Evolutionary conservation across 2,329 filamentous ascomycete genomes (phyloP).

Genomic region (Botryosphaeria dothidea): DNA sequence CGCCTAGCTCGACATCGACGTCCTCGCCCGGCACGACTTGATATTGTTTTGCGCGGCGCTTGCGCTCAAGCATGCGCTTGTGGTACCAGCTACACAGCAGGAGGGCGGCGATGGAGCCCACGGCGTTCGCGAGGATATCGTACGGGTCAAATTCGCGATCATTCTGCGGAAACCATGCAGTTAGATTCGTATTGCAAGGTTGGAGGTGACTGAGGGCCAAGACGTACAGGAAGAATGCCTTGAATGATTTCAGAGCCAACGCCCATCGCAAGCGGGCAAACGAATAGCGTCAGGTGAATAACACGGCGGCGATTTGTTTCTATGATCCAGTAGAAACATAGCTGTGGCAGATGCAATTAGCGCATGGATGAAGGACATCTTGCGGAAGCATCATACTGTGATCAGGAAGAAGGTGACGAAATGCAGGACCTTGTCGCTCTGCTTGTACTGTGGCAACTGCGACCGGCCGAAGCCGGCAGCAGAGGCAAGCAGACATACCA

Average conservation of each 20-base stretch:
- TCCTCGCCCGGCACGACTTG: constrained; percentile 64
- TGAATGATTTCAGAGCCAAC: constrained; percentile 77
- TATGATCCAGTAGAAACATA: constrained; percentile 92
- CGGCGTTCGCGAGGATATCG: constrained; percentile 84
- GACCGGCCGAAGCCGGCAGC: constrained; percentile 71
- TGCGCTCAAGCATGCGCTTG: constrained; percentile 89
- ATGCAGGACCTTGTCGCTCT: constrained; percentile 83
- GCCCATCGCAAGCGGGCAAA: constrained; percentile 73
- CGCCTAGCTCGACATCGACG: constrained; percentile 73
- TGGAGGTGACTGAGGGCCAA: no score
- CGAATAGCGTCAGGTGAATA: constrained; percentile 77
- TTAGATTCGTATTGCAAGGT: no score
- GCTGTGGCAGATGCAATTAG: constrained; percentile 24
- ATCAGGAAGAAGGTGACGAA: constrained; percentile 86
- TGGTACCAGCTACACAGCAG: constrained; percentile 88
- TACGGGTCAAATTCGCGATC: constrained; percentile 68
- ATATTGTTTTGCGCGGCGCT: constrained; percentile 77
- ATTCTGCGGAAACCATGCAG: constrained; percentile 34
- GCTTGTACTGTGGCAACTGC: constrained; percentile 63
- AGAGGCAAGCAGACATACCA: constrained; percentile 64
- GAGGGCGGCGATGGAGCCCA: constrained; percentile 72
- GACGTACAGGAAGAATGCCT: constrained; percentile 64
- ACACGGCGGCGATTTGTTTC: constrained; percentile 86
- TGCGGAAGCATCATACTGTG: constrained; percentile 55
- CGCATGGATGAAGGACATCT: no score